A percentile compares a stretch with the other conserved stretches of the same genome.
Conservation (phyloP, 768 basidiomycete species). For the Tylopilus plumbeoviolaceoides region DNA sequence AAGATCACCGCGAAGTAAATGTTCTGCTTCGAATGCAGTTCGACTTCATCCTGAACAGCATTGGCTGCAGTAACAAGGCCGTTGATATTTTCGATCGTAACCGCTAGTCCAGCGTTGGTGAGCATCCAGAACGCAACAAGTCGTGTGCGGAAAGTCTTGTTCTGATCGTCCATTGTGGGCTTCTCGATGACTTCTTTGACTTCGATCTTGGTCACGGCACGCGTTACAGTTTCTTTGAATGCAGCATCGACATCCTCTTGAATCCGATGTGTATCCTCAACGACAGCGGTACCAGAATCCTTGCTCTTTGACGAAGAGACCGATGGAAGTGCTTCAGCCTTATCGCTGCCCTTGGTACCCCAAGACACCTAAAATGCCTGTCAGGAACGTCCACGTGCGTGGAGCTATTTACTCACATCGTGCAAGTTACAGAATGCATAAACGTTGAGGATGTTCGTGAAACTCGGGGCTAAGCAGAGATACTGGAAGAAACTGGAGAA, state of each 20-base stretch:
- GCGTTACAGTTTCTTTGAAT: constrained; percentile 89
- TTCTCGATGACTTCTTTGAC: constrained; percentile 66
- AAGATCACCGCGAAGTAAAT: constrained; percentile 75
- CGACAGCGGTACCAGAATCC: constrained; percentile 69
- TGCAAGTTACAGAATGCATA: constrained; percentile 98
- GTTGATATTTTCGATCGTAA: constrained; percentile 74
- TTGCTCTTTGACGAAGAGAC: constrained; percentile 81
- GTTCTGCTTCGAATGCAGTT: constrained; percentile 47
- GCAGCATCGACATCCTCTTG: constrained; percentile 88
- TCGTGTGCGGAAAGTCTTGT: constrained; percentile 90
- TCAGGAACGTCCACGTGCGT: neutral
- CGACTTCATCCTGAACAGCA: constrained; percentile 36
- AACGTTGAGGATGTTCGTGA: constrained; percentile 92
- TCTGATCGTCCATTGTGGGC: constrained; percentile 84
- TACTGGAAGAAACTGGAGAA: constrained; percentile 93
- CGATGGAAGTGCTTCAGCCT: constrained; percentile 87
- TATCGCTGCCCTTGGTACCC: constrained; percentile 96
- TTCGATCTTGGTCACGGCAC: constrained; percentile 74
- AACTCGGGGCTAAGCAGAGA: constrained; percentile 84
- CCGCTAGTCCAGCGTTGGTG: constrained; percentile 61
- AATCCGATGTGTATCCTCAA: constrained; percentile 78
- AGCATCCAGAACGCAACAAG: constrained; percentile 83
- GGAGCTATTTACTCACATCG: constrained; percentile 49
- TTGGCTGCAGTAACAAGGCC: constrained; percentile 46
- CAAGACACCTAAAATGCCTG: constrained; percentile 61